Evolutionary conservation across 805 yeast species (phyloP).

Genomic region (Metschnikowia noctiluminum): DNA sequence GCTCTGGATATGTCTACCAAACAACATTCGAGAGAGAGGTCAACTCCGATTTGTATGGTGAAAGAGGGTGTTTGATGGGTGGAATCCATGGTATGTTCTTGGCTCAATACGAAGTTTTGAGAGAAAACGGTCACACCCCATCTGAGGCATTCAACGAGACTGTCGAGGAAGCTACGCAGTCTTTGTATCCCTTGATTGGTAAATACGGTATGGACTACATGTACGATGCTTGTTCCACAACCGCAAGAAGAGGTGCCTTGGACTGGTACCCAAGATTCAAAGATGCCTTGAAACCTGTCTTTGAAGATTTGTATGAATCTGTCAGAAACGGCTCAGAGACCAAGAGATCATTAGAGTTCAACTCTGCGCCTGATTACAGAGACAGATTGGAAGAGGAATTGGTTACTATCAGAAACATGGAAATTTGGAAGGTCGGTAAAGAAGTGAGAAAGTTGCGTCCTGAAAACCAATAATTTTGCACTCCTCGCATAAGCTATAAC

Average conservation of each 20-base stretch:
- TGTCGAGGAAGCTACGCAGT: slow-evolving; percentile 99
- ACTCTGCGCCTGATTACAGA: slow-evolving; percentile 98
- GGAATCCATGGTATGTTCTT: slow-evolving; percentile 99
- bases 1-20: slow-evolving; percentile 99
- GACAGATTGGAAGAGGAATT: slow-evolving; percentile 92
- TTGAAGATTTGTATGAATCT: slow-evolving; percentile 91
- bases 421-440: slow-evolving; percentile 99
- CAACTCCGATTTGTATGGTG: slow-evolving; percentile 98
- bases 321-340: slow-evolving; percentile 97
- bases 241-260: slow-evolving; percentile 99
- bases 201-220: slow-evolving; percentile 99
- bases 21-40: slow-evolving; percentile 99
- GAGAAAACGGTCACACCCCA: slow-evolving; percentile 99
- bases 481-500: slow-evolving; percentile 11
- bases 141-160: slow-evolving; percentile 99
- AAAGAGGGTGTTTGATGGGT: slow-evolving; percentile 99
- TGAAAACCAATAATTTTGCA: slow-evolving; percentile 75
- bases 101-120: slow-evolving; percentile 98
- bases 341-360: slow-evolving; percentile 95
- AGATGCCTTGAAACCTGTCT: slow-evolving; percentile 98
- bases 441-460: slow-evolving; percentile 99
- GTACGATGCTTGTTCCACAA: slow-evolving; percentile 99
- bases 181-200: slow-evolving; percentile 97
- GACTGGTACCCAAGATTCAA: slow-evolving; percentile 99
- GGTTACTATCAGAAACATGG: slow-evolving; percentile 90